phyloP scores from a whole-genome alignment of 306 rosid genomes.

The Ceratonia siliqua region DNA sequence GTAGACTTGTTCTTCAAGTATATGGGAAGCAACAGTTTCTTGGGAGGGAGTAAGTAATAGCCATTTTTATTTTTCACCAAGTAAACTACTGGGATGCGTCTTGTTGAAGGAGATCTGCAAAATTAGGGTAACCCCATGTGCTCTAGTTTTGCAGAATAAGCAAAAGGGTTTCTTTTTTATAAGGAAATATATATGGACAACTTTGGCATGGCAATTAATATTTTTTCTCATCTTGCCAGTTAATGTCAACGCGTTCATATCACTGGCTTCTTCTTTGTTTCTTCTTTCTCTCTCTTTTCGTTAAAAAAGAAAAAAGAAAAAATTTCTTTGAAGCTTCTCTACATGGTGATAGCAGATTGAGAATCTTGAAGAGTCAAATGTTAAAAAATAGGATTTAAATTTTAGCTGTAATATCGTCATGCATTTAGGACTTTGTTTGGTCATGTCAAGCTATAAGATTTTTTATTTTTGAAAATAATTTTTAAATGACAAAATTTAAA shows the following conservation, averaged over 20 bases:
- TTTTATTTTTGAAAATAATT: no score
- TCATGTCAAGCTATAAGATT: no score
- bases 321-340: no score
- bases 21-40: constrained; percentile 44
- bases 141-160: constrained; percentile 40
- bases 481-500: no score
- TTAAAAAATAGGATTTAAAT: no score
- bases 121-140: constrained; percentile 51
- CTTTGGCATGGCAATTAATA: constrained; percentile 30
- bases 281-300: not conserved
- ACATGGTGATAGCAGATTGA: no score
- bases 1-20: constrained; percentile 31
- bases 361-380: no score
- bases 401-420: no score
- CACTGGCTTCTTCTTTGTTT: not conserved
- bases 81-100: constrained; percentile 37
- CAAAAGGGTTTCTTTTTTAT: constrained; percentile 1
- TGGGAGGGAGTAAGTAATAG: constrained; percentile 41
- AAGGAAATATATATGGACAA: not conserved
- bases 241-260: constrained; percentile 14
- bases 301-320: no score
- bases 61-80: constrained; percentile 32
- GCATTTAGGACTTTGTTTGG: no score
- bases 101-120: constrained; percentile 37
- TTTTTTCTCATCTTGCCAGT: no score